A percentile compares a stretch with the other conserved stretches of the same genome.
These are phyloP conservation scores for Glarea lozoyensis DNA, from an alignment of 495 filamentous ascomycete genomes.

Conservation along the genomic window DNA sequence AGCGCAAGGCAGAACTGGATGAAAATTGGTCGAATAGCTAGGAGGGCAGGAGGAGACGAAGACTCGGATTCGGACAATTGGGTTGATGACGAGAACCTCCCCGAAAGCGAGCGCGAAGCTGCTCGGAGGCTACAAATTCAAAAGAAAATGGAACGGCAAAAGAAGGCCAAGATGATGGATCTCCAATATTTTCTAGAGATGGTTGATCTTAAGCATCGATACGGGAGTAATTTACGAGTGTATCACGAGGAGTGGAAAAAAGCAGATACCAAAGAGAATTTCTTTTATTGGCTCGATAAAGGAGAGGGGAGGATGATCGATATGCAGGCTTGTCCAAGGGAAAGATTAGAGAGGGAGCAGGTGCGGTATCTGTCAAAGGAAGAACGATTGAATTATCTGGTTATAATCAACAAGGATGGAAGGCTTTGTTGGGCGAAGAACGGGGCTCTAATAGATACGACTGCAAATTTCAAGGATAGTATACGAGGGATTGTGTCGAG, in stretches of 20 bases:
- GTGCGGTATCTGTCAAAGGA: slow-evolving; percentile 67
- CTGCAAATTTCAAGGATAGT: slow-evolving; percentile 65
- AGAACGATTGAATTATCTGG: slow-evolving; percentile 64
- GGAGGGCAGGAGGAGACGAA: slow-evolving; percentile 57
- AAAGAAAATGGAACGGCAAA: slow-evolving; percentile 34
- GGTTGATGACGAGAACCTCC: slow-evolving; percentile 25
- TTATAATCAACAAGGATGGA: slow-evolving; percentile 57
- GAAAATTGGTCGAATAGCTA: slow-evolving; percentile 58
- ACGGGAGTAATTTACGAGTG: slow-evolving; percentile 72
- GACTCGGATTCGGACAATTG: slow-evolving; percentile 30
- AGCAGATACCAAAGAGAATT: slow-evolving; percentile 69
- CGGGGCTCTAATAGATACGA: slow-evolving; percentile 65
- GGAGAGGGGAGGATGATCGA: slow-evolving; percentile 59
- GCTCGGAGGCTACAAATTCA: slow-evolving; percentile 33
- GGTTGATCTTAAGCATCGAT: slow-evolving; percentile 83
- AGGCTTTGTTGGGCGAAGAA: slow-evolving; percentile 76
- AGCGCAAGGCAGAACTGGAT: slow-evolving; percentile 65
- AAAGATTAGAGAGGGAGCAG: slow-evolving; percentile 56
- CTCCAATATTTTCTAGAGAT: slow-evolving; percentile 89
- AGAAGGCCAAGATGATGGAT: slow-evolving; percentile 71
- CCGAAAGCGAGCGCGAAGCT: slow-evolving; percentile 26
- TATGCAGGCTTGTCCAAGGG: slow-evolving; percentile 50
- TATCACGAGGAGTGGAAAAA: slow-evolving; percentile 84
- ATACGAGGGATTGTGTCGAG: slow-evolving; percentile 68
- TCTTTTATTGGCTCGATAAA: slow-evolving; percentile 93